Base-by-base conservation (phyloP, 139 green algal species). In the Chlamydomonas sp. region DNA sequence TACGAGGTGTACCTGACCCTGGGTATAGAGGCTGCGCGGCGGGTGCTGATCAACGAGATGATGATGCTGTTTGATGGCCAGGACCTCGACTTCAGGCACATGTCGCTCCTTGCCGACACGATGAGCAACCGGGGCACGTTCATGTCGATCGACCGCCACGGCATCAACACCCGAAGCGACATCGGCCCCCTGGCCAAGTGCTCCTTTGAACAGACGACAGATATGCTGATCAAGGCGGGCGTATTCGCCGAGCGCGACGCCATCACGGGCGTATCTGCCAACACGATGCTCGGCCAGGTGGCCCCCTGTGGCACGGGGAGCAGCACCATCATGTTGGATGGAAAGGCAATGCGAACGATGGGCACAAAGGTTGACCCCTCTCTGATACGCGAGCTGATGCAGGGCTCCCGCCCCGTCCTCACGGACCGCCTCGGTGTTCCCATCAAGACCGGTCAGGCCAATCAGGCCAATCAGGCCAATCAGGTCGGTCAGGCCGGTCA, bases 231-330 rank as follows among this genome's bases (percentile, higher is more conserved):
- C 73, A 80, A 89, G 28, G 91, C 91, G 0, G 81, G 89, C 2
- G 78, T 80, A 10, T 96, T 87, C 78, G 79, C 77, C 2, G 91
- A 96, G 82, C 66, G 62, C 1, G 91, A 97, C 76, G 28, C 38
- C 5, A 83, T 96, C 74, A 75, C 65, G 35, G 89, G 91, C 33
- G 87, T 96, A 39, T 84, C 77, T 3, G 86, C 91, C 63, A 94
- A 95, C 79, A 92, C 96, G 72, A 91, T 97, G 76, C 73, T 97
- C 37, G 91, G 91, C 10, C 90, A 96, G 82, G 58, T 89, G 33
- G 78, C 76, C 24, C 83, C 83, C 2, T 65, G 87, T 48, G 87
- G 87, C 65, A 94, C 88, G 2, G 87, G 90, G 35, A 74, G 81
- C 70, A 95, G 93, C 65, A 74, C 67, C 4, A 69, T 97, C 31